A percentile compares a stretch with the other conserved stretches of the same genome.
Conservation (phyloP, 2,329 filamentous ascomycete genomes). For the Cercospora zeae-maydis region DNA sequence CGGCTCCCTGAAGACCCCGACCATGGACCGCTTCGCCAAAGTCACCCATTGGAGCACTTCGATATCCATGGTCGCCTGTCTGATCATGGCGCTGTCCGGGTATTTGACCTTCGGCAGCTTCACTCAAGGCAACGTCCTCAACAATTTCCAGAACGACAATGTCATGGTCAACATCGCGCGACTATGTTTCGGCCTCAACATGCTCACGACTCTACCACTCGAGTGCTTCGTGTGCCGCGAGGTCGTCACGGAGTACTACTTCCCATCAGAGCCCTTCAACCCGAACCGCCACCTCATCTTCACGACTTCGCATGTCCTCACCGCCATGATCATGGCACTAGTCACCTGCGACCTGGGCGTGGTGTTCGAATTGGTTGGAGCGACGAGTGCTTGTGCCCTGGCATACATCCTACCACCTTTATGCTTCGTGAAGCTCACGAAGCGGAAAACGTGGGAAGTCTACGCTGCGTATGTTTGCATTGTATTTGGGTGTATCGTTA, state of each 20-base stretch:
- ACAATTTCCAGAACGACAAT: slow-evolving; percentile 92
- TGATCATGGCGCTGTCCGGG: slow-evolving; percentile 80
- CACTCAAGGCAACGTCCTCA: slow-evolving; percentile 92
- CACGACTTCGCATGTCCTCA: slow-evolving; percentile 74
- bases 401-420: slow-evolving; percentile 93
- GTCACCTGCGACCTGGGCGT: slow-evolving; percentile 89
- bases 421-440: slow-evolving; percentile 91
- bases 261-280: slow-evolving; percentile 70
- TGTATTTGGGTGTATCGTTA: slow-evolving; percentile 73
- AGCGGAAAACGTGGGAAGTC: slow-evolving; percentile 51
- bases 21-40: slow-evolving; percentile 86
- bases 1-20: slow-evolving; percentile 87
- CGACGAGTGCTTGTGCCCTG: slow-evolving; percentile 87
- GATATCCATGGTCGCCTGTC: slow-evolving; percentile 86
- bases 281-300: slow-evolving; percentile 81
- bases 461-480: slow-evolving; percentile 69
- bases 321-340: slow-evolving; percentile 72
- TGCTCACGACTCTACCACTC: slow-evolving; percentile 93
- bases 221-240: slow-evolving; percentile 97
- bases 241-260: slow-evolving; percentile 87
- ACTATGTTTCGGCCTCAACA: slow-evolving; percentile 94
- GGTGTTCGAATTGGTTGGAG: slow-evolving; percentile 93
- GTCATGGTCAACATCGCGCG: slow-evolving; percentile 91
- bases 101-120: slow-evolving; percentile 91
- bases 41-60: slow-evolving; percentile 93